phyloP scores from a whole-genome alignment of 106 monocot genomes.

The Cymbidium sinense region DNA sequence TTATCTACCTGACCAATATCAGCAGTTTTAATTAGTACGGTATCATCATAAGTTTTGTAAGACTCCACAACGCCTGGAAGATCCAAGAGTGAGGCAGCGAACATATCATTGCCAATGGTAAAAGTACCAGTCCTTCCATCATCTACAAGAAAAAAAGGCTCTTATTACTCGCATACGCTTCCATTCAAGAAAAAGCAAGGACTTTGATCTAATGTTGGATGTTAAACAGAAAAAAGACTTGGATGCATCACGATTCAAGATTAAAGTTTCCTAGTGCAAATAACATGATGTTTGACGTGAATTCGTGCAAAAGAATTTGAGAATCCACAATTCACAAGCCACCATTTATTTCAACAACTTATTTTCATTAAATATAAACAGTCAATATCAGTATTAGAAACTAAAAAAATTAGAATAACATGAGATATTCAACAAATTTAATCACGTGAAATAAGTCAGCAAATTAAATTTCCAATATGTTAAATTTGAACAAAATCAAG shows the following conservation, averaged over 20 bases:
- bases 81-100: conserved; percentile 88
- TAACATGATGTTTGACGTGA: too few relatives aligned
- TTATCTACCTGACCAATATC: conserved; percentile 78
- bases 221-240: too few relatives aligned
- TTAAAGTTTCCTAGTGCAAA: too few relatives aligned
- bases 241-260: neutral
- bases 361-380: too few relatives aligned
- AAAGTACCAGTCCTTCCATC: conserved; percentile 92
- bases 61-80: conserved; percentile 83
- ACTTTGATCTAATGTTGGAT: too few relatives aligned
- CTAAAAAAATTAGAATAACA: neutral
- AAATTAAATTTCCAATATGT: neutral
- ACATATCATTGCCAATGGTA: conserved; percentile 63
- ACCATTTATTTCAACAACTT: too few relatives aligned
- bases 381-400: neutral
- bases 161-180: neutral
- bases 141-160: conserved; percentile 32
- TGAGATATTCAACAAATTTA: neutral
- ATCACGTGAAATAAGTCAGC: neutral
- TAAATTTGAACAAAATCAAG: neutral
- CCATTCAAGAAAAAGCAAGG: neutral
- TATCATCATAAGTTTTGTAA: conserved; percentile 97
- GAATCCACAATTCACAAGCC: too few relatives aligned
- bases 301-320: too few relatives aligned
- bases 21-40: conserved; percentile 78